Evolutionary conservation across 768 basidiomycete species (phyloP), one percentile per base, ranked within the genome.

Genomic region (Termitomyces heimii): DNA sequence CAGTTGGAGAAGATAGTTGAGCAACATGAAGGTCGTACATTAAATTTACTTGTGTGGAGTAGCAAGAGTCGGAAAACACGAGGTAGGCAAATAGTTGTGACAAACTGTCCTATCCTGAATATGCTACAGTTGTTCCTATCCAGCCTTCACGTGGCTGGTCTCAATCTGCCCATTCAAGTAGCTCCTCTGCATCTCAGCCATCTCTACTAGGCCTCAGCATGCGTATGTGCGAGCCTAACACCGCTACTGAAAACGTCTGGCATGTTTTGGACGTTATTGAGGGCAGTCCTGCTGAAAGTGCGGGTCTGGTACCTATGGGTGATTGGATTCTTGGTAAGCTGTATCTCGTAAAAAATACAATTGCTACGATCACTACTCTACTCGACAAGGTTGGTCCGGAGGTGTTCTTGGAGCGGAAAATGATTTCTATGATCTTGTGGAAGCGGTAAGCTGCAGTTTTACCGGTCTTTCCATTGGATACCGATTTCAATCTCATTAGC

Each of bases 251-350:
- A 66, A 92, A 89, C 61, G 94, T 99, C 5, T 99, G 97, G 95
- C 97, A 98, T 71, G 94, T 99, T 40, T 78, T 99, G 46, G 97
- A 99, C 67, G 94, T 99, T 14, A 74, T 96, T 40, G 96, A 99
- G 70, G 96, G 94, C 22, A 92, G 89, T 60, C 97, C 97, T 6
- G 97, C 96, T 9, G 95, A 98, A 75, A 92, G 89, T 65, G 94
- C 94, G 6, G 96, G 95, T 3, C 82, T 98, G 12, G 97, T 99
- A 20, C 96, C 96, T 1, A 95, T 92, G 75, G 86, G 82, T 40
- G 82, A 80, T 66, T 77, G 75, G 77, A 77, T 79, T 55, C 63
- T 78, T 56, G 77, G 77, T 76, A 53, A 51, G 66, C 53, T 45
- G 28, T 35, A 10, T 5, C 52, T 44, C 8, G 22, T 34, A 26